Evolutionary conservation across 768 basidiomycete species (phyloP).

Genomic region (Neoboletus brunneissimus): DNA sequence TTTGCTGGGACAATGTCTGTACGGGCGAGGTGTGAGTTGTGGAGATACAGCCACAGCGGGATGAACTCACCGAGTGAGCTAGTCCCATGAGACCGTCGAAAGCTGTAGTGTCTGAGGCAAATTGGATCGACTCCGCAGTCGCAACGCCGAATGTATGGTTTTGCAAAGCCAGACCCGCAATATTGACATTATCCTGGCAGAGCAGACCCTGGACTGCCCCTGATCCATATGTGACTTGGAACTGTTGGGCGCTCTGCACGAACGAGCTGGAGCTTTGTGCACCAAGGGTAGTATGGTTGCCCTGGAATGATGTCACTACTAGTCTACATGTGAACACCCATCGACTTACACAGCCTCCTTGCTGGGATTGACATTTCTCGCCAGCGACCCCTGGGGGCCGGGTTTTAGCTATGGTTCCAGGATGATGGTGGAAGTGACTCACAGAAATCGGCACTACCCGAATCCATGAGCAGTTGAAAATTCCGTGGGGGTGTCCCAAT

Average conservation of each 20-base stretch:
- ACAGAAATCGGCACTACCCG: conserved; percentile 66
- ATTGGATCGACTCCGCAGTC: conserved; percentile 55
- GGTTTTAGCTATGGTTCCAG: neutral
- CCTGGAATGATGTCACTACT: conserved; percentile 36
- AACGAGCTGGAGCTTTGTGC: conserved; percentile 60
- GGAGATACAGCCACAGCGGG: conserved; percentile 9
- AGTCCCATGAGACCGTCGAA: conserved; percentile 81
- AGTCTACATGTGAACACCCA: neutral
- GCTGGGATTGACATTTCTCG: conserved; percentile 48
- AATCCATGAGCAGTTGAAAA: conserved; percentile 65
- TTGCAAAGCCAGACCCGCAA: conserved; percentile 59
- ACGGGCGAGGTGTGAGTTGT: neutral
- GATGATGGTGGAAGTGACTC: neutral
- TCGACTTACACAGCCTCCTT: conserved; percentile 41
- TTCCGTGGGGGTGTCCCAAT: conserved; percentile 63
- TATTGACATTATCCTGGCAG: conserved; percentile 56
- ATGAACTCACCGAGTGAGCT: conserved; percentile 57
- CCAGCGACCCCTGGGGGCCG: conserved; percentile 44
- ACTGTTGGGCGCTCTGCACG: conserved; percentile 45
- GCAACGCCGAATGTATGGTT: conserved; percentile 71
- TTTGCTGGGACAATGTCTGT: conserved; percentile 63
- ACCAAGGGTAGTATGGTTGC: conserved; percentile 68
- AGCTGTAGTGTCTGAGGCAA: conserved; percentile 44
- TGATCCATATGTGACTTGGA: conserved; percentile 66
- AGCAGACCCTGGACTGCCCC: conserved; percentile 66